Evolutionary conservation across 139 green algal genomes (phyloP), one percentile per base, ranked within the genome.

Genomic region (Edaphochlamys debaryana): DNA sequence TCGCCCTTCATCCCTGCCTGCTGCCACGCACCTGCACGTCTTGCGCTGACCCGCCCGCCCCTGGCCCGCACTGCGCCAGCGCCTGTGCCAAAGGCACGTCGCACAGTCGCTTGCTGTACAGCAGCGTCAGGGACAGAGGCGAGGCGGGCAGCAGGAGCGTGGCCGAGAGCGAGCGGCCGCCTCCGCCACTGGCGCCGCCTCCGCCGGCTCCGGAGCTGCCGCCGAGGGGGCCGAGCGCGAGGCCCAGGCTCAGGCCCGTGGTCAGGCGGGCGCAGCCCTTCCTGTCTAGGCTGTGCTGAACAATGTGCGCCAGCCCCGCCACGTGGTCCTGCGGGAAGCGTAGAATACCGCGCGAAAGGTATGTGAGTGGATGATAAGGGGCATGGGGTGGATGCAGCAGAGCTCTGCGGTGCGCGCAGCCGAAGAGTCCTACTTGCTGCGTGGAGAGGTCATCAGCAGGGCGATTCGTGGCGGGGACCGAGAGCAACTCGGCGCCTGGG

Each of bases 61-160:
- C n/a, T n/a, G n/a, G n/a, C n/a, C n/a, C n/a, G 30, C 48, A 2
- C 30, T 23, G 45, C 41, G 73, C 38, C 41, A 92, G 69, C 8
- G 85, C 41, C 30, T 85, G 42, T 38, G 85, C 67, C 52, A 92
- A 63, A 6, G 86, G 86, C 7, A 85, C 77, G 63, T 89, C 77
- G 56, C 80, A 88, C 54, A 92, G 73, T 23, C 89, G 76, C 89
- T 90, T 92, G 32, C 70, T 69, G 72, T 82, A 87, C 30, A 92
- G 62, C 20, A 86, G 89, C 1, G 89, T 88, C 25, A 89, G 52
- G 38, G 79, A 38, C 50, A 92, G 37, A 5, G 64, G 48, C 19
- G 58, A 41, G 9, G 38, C 50, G 4, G 88, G 83, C 69, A 90
- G 69, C 60, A 89, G 74, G 54, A 90, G 9, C 0, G 42, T 52